Evolutionary conservation across 805 yeast genomes (phyloP).

Genomic region (Zygoascus biomembranicola): DNA sequence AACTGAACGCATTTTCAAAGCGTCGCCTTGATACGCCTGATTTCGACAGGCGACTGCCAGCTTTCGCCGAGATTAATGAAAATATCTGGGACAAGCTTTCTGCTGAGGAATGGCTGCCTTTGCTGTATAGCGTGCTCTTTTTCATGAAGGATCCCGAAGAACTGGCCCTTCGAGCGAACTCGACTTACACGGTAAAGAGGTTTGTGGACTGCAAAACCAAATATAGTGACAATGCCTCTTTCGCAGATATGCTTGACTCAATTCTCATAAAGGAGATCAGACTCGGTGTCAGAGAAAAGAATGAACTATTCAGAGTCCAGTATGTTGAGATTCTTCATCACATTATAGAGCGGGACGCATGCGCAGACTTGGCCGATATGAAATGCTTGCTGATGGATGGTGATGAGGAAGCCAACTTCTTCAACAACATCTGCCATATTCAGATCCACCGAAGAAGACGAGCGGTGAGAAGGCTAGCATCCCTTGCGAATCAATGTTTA

Average conservation of each 20-base stretch:
- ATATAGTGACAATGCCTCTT: constrained; percentile 22
- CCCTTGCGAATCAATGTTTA: constrained; percentile 31
- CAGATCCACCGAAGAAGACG: constrained; percentile 81
- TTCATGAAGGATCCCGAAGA: constrained; percentile 74
- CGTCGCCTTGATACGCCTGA: constrained; percentile 66
- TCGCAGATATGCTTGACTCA: constrained; percentile 36
- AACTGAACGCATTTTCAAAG: constrained; percentile 60
- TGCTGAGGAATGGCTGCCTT: constrained; percentile 67
- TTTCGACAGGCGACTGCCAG: constrained; percentile 62
- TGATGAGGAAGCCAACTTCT: constrained; percentile 80
- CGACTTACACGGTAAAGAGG: constrained; percentile 52
- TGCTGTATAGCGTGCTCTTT: constrained; percentile 58
- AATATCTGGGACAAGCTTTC: constrained; percentile 36
- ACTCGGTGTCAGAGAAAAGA: constrained; percentile 51
- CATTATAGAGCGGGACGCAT: constrained; percentile 41
- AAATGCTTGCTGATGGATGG: constrained; percentile 49
- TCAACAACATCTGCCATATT: constrained; percentile 67
- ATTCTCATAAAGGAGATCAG: constrained; percentile 58
- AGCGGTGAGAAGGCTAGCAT: constrained; percentile 62
- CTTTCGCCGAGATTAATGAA: constrained; percentile 61
- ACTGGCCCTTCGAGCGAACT: constrained; percentile 69
- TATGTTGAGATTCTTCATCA: constrained; percentile 60
- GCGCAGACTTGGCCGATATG: constrained; percentile 56
- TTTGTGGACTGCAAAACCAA: constrained; percentile 49
- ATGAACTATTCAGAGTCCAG: constrained; percentile 63